Conservation (phyloP, 805 yeast species). For the Cyberlindnera samutprakarnensis region DNA sequence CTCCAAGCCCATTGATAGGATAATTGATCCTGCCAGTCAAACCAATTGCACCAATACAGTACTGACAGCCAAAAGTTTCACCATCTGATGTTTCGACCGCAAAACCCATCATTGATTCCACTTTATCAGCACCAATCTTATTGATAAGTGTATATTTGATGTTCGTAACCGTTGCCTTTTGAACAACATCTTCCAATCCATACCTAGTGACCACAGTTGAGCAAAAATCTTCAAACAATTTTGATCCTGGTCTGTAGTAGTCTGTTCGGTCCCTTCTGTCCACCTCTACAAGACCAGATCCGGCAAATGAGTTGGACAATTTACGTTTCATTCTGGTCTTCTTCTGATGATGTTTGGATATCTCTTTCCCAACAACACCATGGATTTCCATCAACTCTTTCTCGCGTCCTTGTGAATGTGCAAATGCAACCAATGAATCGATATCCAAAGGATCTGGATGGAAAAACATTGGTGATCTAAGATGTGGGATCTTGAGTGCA, state of each 20-base stretch:
- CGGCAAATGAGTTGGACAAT: background rate
- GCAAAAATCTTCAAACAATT: constrained; percentile 33
- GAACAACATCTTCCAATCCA: constrained; percentile 23
- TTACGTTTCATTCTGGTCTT: constrained; percentile 5
- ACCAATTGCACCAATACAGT: constrained; percentile 8
- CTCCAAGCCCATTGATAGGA: constrained; percentile 5
- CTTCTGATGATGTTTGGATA: constrained; percentile 35
- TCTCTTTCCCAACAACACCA: constrained; percentile 35
- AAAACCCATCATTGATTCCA: constrained; percentile 25
- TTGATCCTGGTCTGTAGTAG: constrained; percentile 36
- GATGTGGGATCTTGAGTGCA: constrained; percentile 33
- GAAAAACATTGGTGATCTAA: constrained; percentile 41
- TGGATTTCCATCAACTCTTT: constrained; percentile 33
- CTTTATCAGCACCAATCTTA: constrained; percentile 13
- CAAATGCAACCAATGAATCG: constrained; percentile 36
- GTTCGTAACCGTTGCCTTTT: constrained; percentile 27
- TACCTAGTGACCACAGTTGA: constrained; percentile 28
- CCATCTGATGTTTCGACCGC: constrained; percentile 27
- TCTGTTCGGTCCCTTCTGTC: constrained; percentile 38
- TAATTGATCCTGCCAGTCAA: constrained; percentile 9
- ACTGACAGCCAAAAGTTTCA: constrained; percentile 24
- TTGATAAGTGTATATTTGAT: constrained; percentile 24
- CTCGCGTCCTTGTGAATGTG: constrained; percentile 27
- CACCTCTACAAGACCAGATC: constrained; percentile 15
- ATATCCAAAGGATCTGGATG: constrained; percentile 38